Evolutionary conservation across 148 eudicot genomes (phyloP), one percentile per base, ranked within the genome.

Genomic region (Camellia japonica): DNA sequence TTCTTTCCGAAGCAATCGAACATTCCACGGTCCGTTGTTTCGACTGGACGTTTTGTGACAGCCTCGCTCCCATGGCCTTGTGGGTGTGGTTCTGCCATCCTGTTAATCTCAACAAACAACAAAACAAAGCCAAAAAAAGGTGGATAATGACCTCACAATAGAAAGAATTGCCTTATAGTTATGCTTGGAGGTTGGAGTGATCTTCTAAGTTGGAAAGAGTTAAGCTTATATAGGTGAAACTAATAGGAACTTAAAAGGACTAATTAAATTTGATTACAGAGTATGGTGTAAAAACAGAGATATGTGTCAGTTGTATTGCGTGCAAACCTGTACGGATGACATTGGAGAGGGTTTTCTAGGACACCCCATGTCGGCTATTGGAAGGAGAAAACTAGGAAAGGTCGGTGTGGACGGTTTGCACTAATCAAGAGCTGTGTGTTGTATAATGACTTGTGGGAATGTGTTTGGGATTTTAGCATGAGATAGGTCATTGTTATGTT

Each of bases 1-100:
- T 89, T 89, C 88, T 89, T 90, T 6, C 87, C 83, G 41, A 87
- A 84, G 81, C 82, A 87, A 80, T 87, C 88, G 61, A 89, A 87
- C 64, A 89, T 82, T 47, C 92, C 92, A 16, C 90, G 63, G 44
- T 86, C 89, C 14, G 15, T 52, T 62, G 82, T 81, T 60, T 86
- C 81, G 56, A 11, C 82, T 12, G 78, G 81, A n/a, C 42, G 46
- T 13, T 78, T 78, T 41, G 73, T 47, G 71, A 55, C 43, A 55
- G 73, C 52, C 51, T 69, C 67, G 19, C 61, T 79, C 54, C 77
- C 82, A 67, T 74, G 61, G 19, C 68, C 80, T 72, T 84, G 80
- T 68, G 68, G 74, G 61, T 62, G 49, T 16, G 73, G 85, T 52
- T 84, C 82, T n/a, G 86, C 83, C 89, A 87, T 87, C 46, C 61